A percentile compares a stretch with the other conserved stretches of the same genome.
Conservation (phyloP, 192 early-diverging fungal genomes). For the Physocladia obscura region DNA sequence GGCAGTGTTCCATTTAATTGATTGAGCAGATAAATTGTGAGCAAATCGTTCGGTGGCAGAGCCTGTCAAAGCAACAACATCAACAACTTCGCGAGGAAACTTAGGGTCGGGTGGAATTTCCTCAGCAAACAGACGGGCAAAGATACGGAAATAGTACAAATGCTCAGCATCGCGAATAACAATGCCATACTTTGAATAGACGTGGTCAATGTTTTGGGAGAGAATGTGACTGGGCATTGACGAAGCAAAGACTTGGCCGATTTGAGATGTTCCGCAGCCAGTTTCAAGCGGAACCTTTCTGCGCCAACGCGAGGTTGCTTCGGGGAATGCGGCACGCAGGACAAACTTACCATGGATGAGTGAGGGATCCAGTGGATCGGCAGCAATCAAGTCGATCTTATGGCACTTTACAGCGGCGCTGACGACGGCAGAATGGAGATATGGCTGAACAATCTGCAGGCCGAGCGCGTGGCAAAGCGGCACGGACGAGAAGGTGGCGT, state of each 20-base stretch:
- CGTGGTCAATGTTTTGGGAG: conserved; percentile 26
- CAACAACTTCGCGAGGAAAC: too few relatives aligned
- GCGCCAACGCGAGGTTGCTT: conserved; percentile 59
- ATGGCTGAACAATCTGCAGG: conserved; percentile 67
- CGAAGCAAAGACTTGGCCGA: conserved; percentile 48
- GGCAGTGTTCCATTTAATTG: background rate
- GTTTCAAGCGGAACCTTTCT: conserved; percentile 69
- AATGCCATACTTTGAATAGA: conserved; percentile 46
- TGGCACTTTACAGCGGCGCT: conserved; percentile 51
- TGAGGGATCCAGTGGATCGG: background rate
- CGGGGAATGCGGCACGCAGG: conserved; percentile 62
- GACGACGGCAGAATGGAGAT: conserved; percentile 52
- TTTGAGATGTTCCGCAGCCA: conserved; percentile 57
- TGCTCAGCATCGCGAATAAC: conserved; percentile 65
- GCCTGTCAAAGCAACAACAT: background rate
- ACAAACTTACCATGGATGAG: conserved; percentile 58
- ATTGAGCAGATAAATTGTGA: background rate
- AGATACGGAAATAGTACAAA: conserved; percentile 58
- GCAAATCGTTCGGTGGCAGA: conserved; percentile 6
- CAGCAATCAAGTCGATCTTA: conserved; percentile 28
- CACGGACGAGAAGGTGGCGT: conserved; percentile 62
- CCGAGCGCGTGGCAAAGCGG: conserved; percentile 51
- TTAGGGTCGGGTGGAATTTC: background rate
- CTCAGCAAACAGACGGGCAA: conserved; percentile 43
- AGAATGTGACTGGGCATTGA: conserved; percentile 24